These are phyloP conservation scores for Dictyostelium discoideum DNA, from an alignment of 78 protist genomes.

Conservation along the genomic window dicty_2.7 NC_007090.3:440501-441000, in stretches of 20 bases:
- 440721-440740: too few species aligned
- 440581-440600: constrained; percentile 75
- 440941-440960: constrained; percentile 85
- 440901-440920: constrained; percentile 82
- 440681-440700: constrained; percentile 77
- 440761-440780: too few species aligned
- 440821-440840: constrained; percentile 87
- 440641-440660: constrained; percentile 84
- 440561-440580: constrained; percentile 69
- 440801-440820: constrained; percentile 79
- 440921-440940: constrained; percentile 79
- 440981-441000: constrained; percentile 74
- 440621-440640: constrained; percentile 86
- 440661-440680: constrained; percentile 67
- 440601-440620: constrained; percentile 83
- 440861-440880: constrained; percentile 85
- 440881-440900: constrained; percentile 85
- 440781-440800: background rate
- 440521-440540: constrained; percentile 60
- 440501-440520: constrained; percentile 68
- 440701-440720: constrained; percentile 60
- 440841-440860: constrained; percentile 63
- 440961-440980: constrained; percentile 72
- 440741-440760: background rate
- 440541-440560: constrained; percentile 78